Conservation (phyloP, 164 flowering plant genomes). For the Tetrastigma voinierianum region DNA sequence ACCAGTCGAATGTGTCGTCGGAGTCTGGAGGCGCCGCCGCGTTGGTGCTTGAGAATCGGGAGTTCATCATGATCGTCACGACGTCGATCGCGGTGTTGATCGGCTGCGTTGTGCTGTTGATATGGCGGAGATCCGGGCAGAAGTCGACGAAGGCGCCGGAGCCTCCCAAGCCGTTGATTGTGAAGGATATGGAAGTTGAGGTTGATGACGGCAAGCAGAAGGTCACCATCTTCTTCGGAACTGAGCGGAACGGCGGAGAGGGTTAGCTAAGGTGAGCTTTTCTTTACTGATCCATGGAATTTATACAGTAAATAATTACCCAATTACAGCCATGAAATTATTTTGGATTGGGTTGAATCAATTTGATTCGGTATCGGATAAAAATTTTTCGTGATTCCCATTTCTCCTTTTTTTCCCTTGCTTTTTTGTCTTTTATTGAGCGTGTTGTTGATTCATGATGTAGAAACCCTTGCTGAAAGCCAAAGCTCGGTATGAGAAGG, state of each 20-base stretch:
- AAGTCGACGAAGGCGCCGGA: conserved; percentile 25
- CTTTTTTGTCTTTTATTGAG: background rate
- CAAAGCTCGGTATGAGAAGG: conserved; percentile 81
- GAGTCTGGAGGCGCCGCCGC: conserved; percentile 27
- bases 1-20: conserved; percentile 37
- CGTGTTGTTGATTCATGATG: conserved; percentile 1
- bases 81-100: conserved; percentile 78
- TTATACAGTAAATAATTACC: no score
- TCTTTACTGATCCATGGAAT: no score
- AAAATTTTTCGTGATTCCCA: no score
- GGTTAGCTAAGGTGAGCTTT: conserved; percentile 84
- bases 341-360: background rate
- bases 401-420: background rate
- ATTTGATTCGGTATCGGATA: no score
- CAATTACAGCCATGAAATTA: background rate
- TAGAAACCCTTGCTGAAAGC: conserved; percentile 81
- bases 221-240: conserved; percentile 87
- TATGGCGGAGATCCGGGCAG: conserved; percentile 58
- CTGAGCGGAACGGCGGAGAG: conserved; percentile 99
- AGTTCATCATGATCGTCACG: conserved; percentile 58
- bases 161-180: conserved; percentile 40
- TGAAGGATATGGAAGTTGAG: conserved; percentile 53
- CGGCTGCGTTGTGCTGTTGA: conserved; percentile 53
- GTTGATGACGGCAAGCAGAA: conserved; percentile 75
- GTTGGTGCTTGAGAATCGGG: conserved; percentile 53